phyloP scores from a whole-genome alignment of 495 filamentous ascomycete species.

The Neurospora sp. region DNA sequence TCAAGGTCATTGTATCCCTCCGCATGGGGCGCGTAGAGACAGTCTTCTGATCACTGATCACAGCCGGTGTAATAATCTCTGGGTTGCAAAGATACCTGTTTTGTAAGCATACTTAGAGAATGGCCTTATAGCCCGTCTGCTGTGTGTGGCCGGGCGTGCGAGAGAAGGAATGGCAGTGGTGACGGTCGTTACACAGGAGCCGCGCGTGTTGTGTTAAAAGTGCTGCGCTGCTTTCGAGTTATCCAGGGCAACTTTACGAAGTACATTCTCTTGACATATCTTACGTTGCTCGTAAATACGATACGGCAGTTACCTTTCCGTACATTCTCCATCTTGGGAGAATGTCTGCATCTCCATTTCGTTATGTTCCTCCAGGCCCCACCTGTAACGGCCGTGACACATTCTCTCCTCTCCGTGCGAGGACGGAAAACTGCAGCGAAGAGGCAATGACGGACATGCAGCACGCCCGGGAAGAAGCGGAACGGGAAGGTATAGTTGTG shows the following conservation, averaged over 20 bases:
- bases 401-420: no score
- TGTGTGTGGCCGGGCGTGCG: neutral
- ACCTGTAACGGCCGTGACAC: no score
- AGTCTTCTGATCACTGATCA: neutral
- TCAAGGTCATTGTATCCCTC: neutral
- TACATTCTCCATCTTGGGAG: neutral
- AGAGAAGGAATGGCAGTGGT: neutral
- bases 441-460: constrained; percentile 20
- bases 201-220: neutral
- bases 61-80: neutral
- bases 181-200: neutral
- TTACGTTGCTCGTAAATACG: neutral
- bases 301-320: neutral
- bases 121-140: neutral
- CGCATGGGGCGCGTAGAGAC: neutral
- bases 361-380: neutral
- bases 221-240: neutral
- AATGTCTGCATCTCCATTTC: neutral
- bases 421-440: neutral
- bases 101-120: neutral
- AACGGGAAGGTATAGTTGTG: constrained; percentile 17
- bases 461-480: constrained; percentile 13
- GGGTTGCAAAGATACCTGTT: neutral
- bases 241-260: neutral
- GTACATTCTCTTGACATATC: neutral